Base-by-base conservation (phyloP, 2,329 filamentous ascomycete genomes). In the Diaporthe capsici region DNA sequence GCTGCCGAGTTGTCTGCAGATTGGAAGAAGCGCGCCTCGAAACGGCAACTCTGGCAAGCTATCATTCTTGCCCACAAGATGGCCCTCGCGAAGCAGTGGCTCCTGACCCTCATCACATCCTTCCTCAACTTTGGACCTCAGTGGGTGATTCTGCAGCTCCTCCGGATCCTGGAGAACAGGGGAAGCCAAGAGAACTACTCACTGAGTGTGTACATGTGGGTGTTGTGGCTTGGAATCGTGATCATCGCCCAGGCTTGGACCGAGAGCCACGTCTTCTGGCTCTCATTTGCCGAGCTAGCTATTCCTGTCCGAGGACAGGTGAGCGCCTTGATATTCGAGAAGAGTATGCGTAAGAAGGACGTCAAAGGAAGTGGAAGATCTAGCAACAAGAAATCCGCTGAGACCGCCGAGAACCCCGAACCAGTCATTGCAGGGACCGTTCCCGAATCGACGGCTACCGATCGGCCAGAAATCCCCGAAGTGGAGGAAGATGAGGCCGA, bases 321-420 rank as follows among this genome's bases (percentile, higher is more conserved):
- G 2, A 91, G 93, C 2, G 89, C 93, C 0, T 87, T 95, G 10
- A 90, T 96, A 22, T 96, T 96, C 79, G 90, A 92, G 76, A 97
- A 97, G 82, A 90, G 93, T 0, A 91, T 95, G 87, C 89, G 92
- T 58, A 90, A 92, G 67, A 96, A 96, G 81, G 94, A 96, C 82
- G 90, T 94, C 55, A 95, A 95, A 81, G 89, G 90, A 15, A 87
- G 90, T 6, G 86, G 86, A 49, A 91, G 89, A 80, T 79, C 83
- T 13, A 81, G 82, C 25, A 87, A 82, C 60, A 86, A 86, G 67
- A 84, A 85, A 47, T 80, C 81, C 37, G 2, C 31, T 17, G 31
- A 68, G 20, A 53, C 44, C 12, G 79, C 79, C 51, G 81, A 82
- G 58, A 78, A 83, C 13, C 73, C 82, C 4, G 82, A 82, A 3